Base-by-base conservation (phyloP, 2,329 filamentous ascomycete species). In the Botryotinia convoluta region DNA sequence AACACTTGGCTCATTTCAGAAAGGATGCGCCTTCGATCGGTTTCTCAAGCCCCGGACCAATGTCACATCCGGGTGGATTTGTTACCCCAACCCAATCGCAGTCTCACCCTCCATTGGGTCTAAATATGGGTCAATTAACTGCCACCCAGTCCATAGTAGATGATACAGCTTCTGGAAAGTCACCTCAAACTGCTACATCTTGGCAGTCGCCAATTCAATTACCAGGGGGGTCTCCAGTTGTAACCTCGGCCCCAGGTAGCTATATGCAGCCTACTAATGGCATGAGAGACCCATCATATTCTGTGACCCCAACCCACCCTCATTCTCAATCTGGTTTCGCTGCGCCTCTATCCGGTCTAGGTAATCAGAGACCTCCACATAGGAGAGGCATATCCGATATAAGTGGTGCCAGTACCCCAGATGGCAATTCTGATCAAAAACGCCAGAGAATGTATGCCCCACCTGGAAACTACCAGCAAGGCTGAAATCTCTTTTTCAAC, bases 1-100 rank as follows among this genome's bases (percentile, higher is more conserved):
- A 95, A 80, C 94, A 98, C 80, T 86, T 98, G 68, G 87, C 89
- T n/a, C 92, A 94, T 80, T 86, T 97, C 74, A 91, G 97, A 80
- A 94, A 93, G 80, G 88, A 89, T 22, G 71, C 76, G 20, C 59
- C 67, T 51, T 20, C 68, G 20, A 32, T 63, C 45, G 59, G 68
- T 39, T 79, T 77, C 61, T 75, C 75, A 45, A 72, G 71, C 44
- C 48, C 70, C 18, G 61, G 74, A 18, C 77, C 75, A 72, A 78
- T 79, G 74, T 65, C 75, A 71, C 76, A 79, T 45, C 72, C 77
- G 68, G 77, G 73, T 60, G 75, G 74, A 4, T 81, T 79, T 72
- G 73, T 76, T 18, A 75, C 77, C 35, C 76, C 79, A 59, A 77
- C 72, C 20, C 67, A 75, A 42, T 54, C 75, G 26, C 67, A 75